A percentile compares a stretch with the other conserved stretches of the same genome.
phyloP scores from a whole-genome alignment of 164 flowering plant species.

The Vitis cinerea region DNA sequence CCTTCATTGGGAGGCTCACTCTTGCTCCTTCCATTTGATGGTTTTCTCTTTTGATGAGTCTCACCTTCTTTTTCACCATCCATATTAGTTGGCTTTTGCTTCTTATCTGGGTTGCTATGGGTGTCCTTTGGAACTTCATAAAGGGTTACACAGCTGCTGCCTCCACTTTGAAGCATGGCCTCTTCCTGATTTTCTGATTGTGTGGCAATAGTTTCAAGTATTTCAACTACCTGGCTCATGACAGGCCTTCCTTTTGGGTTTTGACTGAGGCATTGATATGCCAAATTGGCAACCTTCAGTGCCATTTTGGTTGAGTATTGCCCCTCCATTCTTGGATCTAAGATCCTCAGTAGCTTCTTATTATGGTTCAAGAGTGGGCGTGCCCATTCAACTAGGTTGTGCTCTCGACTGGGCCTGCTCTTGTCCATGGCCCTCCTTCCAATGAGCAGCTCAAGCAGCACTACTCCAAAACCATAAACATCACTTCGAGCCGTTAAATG shows the following conservation, averaged over 20 bases:
- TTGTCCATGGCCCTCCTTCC: constrained; percentile 91
- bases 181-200: constrained; percentile 28
- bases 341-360: constrained; percentile 63
- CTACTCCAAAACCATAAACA: constrained; percentile 94
- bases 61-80: constrained; percentile 14
- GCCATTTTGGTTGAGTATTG: constrained; percentile 62
- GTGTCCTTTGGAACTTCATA: constrained; percentile 52
- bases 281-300: constrained; percentile 73
- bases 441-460: constrained; percentile 88
- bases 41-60: constrained; percentile 8
- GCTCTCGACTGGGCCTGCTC: constrained; percentile 84
- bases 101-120: constrained; percentile 3
- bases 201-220: constrained; percentile 57
- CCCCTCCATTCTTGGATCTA: constrained; percentile 92
- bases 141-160: constrained; percentile 39
- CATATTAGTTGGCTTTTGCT: constrained; percentile 7
- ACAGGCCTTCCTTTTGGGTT: constrained; percentile 90
- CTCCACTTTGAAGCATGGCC: constrained; percentile 25
- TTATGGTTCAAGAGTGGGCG: constrained; percentile 77
- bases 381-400: constrained; percentile 94
- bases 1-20: constrained; percentile 45
- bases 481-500: constrained; percentile 93
- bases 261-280: constrained; percentile 90
- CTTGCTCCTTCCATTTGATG: constrained; percentile 41
- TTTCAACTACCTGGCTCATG: constrained; percentile 83